A percentile compares a stretch with the other conserved stretches of the same genome.
These are phyloP conservation scores for Zygosaccharomyces pseudorouxii DNA, from an alignment of 805 yeast species.

Conservation along the genomic window DNA sequence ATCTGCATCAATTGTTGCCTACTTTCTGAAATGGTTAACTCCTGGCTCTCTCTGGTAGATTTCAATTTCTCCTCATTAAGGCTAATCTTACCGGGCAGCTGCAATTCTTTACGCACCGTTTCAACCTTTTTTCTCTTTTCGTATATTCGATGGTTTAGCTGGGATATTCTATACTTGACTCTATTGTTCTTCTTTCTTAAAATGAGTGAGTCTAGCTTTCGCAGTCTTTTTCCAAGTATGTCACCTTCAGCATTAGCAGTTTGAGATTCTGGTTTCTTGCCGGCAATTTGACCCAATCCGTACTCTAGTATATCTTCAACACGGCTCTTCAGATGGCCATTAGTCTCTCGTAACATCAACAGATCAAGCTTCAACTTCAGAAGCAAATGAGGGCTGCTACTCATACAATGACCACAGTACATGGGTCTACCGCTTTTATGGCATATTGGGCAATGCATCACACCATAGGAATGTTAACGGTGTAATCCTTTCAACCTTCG, in stretches of 20 bases:
- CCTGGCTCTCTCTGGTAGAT: neutral
- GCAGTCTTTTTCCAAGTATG: constrained; percentile 13
- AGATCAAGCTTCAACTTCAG: constrained; percentile 19
- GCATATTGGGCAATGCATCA: constrained; percentile 23
- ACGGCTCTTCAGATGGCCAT: constrained; percentile 12
- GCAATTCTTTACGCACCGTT: constrained; percentile 1
- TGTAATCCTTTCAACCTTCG: neutral
- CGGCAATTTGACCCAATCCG: constrained; percentile 13
- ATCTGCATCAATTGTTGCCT: constrained; percentile 15
- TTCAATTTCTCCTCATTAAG: neutral
- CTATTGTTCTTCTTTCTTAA: constrained; percentile 19
- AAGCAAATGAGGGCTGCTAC: constrained; percentile 25
- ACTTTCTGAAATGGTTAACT: constrained; percentile 3
- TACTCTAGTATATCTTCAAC: constrained; percentile 22
- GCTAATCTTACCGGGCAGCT: neutral
- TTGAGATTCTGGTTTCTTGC: neutral
- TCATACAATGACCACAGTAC: constrained; percentile 30
- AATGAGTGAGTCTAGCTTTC: constrained; percentile 16
- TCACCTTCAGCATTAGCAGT: constrained; percentile 11
- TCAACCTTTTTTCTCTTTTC: constrained; percentile 6
- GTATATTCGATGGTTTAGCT: constrained; percentile 10
- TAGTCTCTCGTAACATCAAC: constrained; percentile 14
- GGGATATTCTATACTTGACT: constrained; percentile 14
- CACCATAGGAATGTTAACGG: neutral
- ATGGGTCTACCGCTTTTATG: constrained; percentile 16